Percentiles rank a stretch among this genome's conserved stretches.
Conservation (phyloP, 768 basidiomycete species). For the Phylloporus sp. region DNA sequence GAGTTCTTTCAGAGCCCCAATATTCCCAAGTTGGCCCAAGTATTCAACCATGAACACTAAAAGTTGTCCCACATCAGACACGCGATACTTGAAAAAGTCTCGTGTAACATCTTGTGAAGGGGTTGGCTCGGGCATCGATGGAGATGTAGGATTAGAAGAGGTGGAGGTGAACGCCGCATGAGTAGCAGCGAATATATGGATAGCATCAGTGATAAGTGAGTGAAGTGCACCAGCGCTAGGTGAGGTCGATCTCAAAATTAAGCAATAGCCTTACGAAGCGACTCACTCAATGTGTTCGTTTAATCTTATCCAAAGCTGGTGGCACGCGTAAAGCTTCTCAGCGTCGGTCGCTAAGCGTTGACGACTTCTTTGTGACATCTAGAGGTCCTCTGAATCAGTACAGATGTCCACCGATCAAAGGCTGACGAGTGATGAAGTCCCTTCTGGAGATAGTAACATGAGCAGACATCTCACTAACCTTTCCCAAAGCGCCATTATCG, state of each 20-base stretch:
- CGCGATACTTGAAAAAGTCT: slow-evolving; percentile 73
- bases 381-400: slow-evolving; percentile 9
- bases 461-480: slow-evolving; percentile 40
- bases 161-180: slow-evolving; percentile 9
- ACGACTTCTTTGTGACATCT: slow-evolving; percentile 81
- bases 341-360: slow-evolving; percentile 75
- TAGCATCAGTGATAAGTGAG: slow-evolving; percentile 65
- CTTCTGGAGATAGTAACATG: not conserved
- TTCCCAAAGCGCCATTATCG: slow-evolving; percentile 72
- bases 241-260: slow-evolving; percentile 1
- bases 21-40: slow-evolving; percentile 17
- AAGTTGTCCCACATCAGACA: slow-evolving; percentile 61
- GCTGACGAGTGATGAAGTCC: not conserved
- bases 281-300: slow-evolving; percentile 63
- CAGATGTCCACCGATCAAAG: not conserved
- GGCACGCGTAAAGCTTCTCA: slow-evolving; percentile 78
- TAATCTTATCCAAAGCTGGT: slow-evolving; percentile 75
- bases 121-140: slow-evolving; percentile 39
- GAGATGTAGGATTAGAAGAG: slow-evolving; percentile 9
- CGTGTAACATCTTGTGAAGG: slow-evolving; percentile 74
- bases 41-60: slow-evolving; percentile 53
- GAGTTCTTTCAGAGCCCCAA: slow-evolving; percentile 34
- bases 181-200: slow-evolving; percentile 61
- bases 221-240: slow-evolving; percentile 50
- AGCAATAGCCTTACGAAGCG: not conserved